Evolutionary conservation across 208 protist species (phyloP).

Genomic region (Trypanosoma rangeli): DNA sequence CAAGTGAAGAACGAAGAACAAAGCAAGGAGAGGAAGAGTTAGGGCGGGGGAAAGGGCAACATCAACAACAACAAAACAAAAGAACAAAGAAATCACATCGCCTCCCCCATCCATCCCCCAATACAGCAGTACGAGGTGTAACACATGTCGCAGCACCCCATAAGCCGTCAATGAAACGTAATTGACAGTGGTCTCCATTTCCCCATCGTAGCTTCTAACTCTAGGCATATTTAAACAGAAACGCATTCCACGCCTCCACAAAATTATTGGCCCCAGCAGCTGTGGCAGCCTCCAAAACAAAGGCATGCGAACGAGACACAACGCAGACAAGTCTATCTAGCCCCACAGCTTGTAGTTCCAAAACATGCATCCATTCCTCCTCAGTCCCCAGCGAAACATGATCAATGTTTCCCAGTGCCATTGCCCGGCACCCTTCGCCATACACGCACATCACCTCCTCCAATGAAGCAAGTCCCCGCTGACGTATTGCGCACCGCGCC

Average conservation of each 20-base stretch:
- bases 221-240: conserved; percentile 11
- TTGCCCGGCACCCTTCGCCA: conserved; percentile 34
- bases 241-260: conserved; percentile 31
- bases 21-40: no score
- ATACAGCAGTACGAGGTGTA: neutral
- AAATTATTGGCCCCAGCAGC: conserved; percentile 39
- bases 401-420: conserved; percentile 37
- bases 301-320: conserved; percentile 44
- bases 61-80: neutral
- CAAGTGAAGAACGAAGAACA: neutral
- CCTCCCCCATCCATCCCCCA: neutral
- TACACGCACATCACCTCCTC: conserved; percentile 38
- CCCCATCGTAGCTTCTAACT: neutral
- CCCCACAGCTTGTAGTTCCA: conserved; percentile 32
- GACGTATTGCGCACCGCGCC: conserved; percentile 4
- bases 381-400: conserved; percentile 52
- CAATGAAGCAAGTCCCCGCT: conserved; percentile 5
- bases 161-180: neutral
- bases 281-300: conserved; percentile 49
- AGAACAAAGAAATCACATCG: neutral
- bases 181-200: neutral
- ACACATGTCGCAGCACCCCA: neutral
- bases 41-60: no score
- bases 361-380: conserved; percentile 34
- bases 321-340: conserved; percentile 48